Evolutionary conservation across 2,329 filamentous ascomycete genomes (phyloP), one percentile per base, ranked within the genome.

Genomic region (Ophiostoma sp.): DNA sequence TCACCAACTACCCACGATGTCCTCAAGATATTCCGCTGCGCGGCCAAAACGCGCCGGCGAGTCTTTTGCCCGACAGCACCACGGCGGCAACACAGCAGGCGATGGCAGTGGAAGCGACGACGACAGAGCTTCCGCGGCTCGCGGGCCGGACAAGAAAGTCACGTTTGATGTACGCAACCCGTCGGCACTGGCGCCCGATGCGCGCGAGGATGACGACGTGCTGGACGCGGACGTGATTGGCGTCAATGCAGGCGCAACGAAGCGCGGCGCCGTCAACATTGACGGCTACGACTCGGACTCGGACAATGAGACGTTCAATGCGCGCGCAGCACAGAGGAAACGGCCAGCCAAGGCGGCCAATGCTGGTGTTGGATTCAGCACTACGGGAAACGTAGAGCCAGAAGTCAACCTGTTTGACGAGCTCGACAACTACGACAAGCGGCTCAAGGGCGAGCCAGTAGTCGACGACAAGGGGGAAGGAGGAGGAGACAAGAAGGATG

Each of bases 231-330:
- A 98, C 80, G 95, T 98, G 52, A 98, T 98, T 76, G 94, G 95
- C 19, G 92, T 91, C 1, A 87, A 89, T 22, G 89, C 89, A 1
- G 89, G 90, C 11, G 87, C 89, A 42, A 93, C 94, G 0, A 97
- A 97, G 81, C 93, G 96, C 75, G 95, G 95, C 77, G 96, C 95
- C 0, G 93, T 99, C 72, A 98, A 98, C 79, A 90, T 99, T 55
- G 96, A 98, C 79, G 96, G 96, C 69, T 99, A 98, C 83, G 95
- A 98, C 78, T 96, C 92, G 11, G 96, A 99, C 82, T 97, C 95
- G 2, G 89, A 92, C 70, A 95, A 97, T 76, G 96, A 98, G 80
- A 94, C 93, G 61, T 97, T 97, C 81, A 89, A 96, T 77, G 88
- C 88, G 42, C 89, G 93, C 70, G 92, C 92, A 6, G 89, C 91